A percentile compares a stretch with the other conserved stretches of the same genome.
Evolutionary conservation across 768 basidiomycete species (phyloP).

Genomic region (Russula abietina): DNA sequence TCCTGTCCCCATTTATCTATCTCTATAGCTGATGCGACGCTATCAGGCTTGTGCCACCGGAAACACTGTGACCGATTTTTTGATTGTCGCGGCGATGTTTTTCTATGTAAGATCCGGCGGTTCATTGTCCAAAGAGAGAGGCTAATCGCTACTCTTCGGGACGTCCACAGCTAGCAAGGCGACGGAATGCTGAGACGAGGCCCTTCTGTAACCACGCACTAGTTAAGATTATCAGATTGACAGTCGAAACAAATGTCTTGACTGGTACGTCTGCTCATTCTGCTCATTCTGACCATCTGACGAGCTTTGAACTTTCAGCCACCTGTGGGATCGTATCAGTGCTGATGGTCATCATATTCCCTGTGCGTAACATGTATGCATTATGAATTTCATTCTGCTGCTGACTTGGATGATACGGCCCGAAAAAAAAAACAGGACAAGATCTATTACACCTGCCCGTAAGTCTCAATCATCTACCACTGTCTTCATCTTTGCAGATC

Average conservation of each 20-base stretch:
- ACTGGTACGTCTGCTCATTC: constrained; percentile 1
- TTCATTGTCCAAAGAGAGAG: too few relatives aligned
- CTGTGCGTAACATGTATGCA: neutral
- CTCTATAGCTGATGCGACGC: neutral
- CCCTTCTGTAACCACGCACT: neutral
- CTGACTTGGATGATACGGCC: neutral
- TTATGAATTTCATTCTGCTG: too few relatives aligned
- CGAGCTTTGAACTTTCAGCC: neutral
- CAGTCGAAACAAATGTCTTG: constrained; percentile 9
- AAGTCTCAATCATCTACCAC: neutral
- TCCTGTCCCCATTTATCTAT: neutral
- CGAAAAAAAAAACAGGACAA: neutral
- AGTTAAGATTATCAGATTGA: constrained; percentile 2
- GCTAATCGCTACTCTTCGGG: neutral
- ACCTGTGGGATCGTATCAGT: neutral
- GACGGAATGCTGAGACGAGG: neutral
- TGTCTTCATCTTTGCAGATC: too few relatives aligned
- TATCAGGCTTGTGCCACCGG: neutral
- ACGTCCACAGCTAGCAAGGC: neutral
- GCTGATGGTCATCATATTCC: neutral
- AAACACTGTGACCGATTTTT: neutral
- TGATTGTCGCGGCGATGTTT: constrained; percentile 1
- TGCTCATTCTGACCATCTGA: neutral
- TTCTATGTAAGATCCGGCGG: neutral
- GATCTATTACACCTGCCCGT: constrained; percentile 16